A percentile compares a stretch with the other conserved stretches of the same genome.
Evolutionary conservation across 2,329 filamentous ascomycete species (phyloP).

Genomic region (Fusarium oligoseptatum): DNA sequence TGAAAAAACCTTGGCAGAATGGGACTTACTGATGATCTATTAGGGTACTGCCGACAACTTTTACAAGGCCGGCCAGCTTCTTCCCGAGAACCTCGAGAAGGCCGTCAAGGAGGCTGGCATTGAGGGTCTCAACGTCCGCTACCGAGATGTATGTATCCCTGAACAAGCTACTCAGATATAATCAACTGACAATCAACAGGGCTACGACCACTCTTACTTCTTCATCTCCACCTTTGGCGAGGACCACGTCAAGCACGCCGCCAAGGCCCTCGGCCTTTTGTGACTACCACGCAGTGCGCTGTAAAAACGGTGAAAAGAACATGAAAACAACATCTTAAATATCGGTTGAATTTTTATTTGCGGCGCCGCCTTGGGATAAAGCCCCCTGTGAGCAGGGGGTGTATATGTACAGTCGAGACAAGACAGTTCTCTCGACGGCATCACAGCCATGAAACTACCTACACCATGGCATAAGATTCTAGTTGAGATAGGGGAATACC

Average conservation of each 20-base stretch:
- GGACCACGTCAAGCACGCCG: conserved; percentile 92
- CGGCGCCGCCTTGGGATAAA: conserved; percentile 18
- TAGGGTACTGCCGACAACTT: conserved; percentile 95
- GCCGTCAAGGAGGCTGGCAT: conserved; percentile 83
- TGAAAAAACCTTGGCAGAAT: neutral
- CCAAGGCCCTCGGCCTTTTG: conserved; percentile 76
- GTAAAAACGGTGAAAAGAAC: conserved; percentile 33
- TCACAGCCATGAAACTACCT: conserved; percentile 7
- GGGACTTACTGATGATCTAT: neutral
- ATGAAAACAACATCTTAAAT: conserved; percentile 12
- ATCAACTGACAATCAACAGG: conserved; percentile 57
- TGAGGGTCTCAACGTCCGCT: conserved; percentile 80
- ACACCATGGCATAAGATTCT: conserved; percentile 11
- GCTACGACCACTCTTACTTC: conserved; percentile 97
- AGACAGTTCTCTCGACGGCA: conserved; percentile 3
- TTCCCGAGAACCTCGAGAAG: conserved; percentile 91
- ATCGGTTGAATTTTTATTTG: conserved; percentile 22
- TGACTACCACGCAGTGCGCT: conserved; percentile 46
- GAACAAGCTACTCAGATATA: too few species aligned
- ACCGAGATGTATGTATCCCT: conserved; percentile 74
- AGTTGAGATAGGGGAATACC: neutral
- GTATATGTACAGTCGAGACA: conserved; percentile 11
- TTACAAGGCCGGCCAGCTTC: conserved; percentile 91
- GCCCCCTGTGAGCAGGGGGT: neutral
- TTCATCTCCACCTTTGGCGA: conserved; percentile 93